Conservation (phyloP, 805 yeast species). For the Maudiozyma barnettii region DNA sequence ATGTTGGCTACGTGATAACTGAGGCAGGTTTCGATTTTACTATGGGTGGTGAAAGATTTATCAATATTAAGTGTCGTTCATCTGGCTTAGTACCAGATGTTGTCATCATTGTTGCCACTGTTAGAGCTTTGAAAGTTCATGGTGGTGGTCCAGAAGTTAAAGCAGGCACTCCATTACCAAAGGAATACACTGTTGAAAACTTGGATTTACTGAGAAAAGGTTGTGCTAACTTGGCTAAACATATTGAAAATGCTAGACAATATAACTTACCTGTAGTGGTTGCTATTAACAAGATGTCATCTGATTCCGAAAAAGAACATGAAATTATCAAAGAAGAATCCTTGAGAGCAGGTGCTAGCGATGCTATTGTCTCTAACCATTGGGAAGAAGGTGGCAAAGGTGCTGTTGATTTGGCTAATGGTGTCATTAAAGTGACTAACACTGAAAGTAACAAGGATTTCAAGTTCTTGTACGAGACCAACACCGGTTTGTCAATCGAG, state of each 20-base stretch:
- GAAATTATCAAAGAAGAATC: constrained; percentile 59
- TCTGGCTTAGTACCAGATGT: constrained; percentile 73
- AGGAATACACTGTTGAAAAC: constrained; percentile 63
- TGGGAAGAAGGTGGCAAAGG: constrained; percentile 86
- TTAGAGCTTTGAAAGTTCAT: constrained; percentile 74
- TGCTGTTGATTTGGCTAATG: constrained; percentile 63
- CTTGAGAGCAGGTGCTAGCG: constrained; percentile 66
- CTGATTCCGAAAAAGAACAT: constrained; percentile 62
- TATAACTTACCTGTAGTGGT: constrained; percentile 76
- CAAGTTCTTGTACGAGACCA: constrained; percentile 51
- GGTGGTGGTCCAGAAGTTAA: constrained; percentile 87
- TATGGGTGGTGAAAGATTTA: constrained; percentile 85
- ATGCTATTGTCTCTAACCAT: constrained; percentile 73
- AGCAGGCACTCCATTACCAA: constrained; percentile 73
- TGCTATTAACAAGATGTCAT: constrained; percentile 70
- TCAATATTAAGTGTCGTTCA: constrained; percentile 73
- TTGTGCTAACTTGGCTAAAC: constrained; percentile 67
- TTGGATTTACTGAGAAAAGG: constrained; percentile 60
- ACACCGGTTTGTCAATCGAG: constrained; percentile 51
- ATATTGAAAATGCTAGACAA: constrained; percentile 58
- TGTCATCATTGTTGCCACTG: constrained; percentile 75
- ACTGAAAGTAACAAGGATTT: constrained; percentile 33
- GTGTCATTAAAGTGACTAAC: constrained; percentile 55
- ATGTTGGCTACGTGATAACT: constrained; percentile 70
- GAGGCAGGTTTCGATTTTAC: constrained; percentile 89